Base-by-base conservation (phyloP, 805 yeast species). In the Suhomyces faveliae region DNA sequence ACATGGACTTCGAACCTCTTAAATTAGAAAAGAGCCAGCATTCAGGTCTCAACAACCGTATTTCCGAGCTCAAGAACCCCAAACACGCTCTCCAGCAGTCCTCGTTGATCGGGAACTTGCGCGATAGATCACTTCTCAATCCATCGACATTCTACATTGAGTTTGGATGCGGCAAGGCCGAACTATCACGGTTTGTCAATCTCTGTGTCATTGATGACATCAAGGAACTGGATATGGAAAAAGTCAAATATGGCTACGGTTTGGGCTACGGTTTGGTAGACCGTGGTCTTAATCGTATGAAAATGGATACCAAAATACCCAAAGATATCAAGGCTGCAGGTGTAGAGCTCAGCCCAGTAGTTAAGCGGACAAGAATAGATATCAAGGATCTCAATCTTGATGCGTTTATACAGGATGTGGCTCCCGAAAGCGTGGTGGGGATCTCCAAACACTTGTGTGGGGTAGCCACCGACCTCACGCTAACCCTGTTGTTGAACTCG, bases 101-200 rank as follows among this genome's bases (percentile, higher is more conserved):
- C 0, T 85, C 95, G 1, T 62, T 90, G 49, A 85, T 87, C 12
- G 89, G 87, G 1, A 86, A 86, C 51, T 63, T 90, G 57, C 70
- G 75, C 20, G 61, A 65, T 4, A 52, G 63, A 12, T 60, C 60
- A 0, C 59, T 84, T 6, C 66, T 85, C 33, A 62, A 64, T 1
- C 35, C 61, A 2, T 47, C 62, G 15, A 50, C 51, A 30, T 66
- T 73, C 43, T 80, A 81, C 59, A 61, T 86, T 23, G 97, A 90
- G 64, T 89, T 89, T 71, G 97, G 97, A 0, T 87, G 96, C 63
- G 97, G 97, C 0, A 79, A 91, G 52, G 96, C 88, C 1, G 97
- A 91, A 60, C 73, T 90, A 20, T 78, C 90, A 1, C 66, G 96
- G 49, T 86, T 81, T 56, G 68, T 87, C 10, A 74, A 71, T 60